Evolutionary conservation across 345 rosid species (phyloP).

Genomic region (Eucalyptus pumila): DNA sequence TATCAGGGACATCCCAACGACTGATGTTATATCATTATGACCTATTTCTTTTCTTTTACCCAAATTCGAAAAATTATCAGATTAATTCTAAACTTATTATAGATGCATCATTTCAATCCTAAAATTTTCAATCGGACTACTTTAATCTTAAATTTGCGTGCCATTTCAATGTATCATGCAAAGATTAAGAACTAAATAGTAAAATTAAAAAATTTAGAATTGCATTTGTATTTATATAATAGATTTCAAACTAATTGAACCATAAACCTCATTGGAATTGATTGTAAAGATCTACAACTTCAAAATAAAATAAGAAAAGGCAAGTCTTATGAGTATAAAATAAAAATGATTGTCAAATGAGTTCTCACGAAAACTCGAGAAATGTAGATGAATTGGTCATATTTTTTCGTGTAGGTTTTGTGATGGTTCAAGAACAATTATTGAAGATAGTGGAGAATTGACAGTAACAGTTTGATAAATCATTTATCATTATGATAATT

Average conservation of each 20-base stretch:
- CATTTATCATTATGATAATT: background rate
- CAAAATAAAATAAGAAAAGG: background rate
- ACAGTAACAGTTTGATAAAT: background rate
- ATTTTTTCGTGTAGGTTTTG: background rate
- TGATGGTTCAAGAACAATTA: background rate
- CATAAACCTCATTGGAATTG: too few relatives aligned
- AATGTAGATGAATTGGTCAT: background rate
- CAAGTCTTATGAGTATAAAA: background rate
- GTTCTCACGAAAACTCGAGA: background rate
- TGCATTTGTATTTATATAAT: background rate
- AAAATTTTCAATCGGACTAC: too few relatives aligned
- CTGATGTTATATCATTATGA: background rate
- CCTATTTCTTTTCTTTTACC: background rate
- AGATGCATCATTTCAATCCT: too few relatives aligned
- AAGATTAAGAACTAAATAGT: background rate
- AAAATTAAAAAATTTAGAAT: background rate
- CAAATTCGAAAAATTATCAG: fast-evolving
- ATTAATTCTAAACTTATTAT: background rate
- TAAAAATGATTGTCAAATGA: background rate
- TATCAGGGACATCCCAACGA: background rate
- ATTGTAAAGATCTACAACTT: background rate
- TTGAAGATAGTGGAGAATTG: background rate
- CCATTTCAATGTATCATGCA: background rate
- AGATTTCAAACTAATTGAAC: background rate
- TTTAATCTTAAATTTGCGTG: too few relatives aligned